Evolutionary conservation across 2,329 filamentous ascomycete species (phyloP), one percentile per base, ranked within the genome.

Genomic region (Pezicula rhizophila): DNA sequence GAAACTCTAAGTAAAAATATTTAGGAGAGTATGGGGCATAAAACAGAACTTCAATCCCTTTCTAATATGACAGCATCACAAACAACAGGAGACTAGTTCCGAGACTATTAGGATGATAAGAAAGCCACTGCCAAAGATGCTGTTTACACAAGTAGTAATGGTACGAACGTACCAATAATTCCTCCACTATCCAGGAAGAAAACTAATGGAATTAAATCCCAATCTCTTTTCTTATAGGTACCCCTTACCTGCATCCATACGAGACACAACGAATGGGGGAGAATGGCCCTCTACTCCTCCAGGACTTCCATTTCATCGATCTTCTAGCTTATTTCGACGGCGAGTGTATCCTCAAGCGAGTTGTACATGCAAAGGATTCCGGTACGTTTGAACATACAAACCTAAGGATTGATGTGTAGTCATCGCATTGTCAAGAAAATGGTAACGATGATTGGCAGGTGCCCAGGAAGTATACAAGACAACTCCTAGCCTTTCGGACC

Each of bases 281-380:
- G 34, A 79, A 76, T 39, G 79, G 79, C 0, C 78, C 79, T 26
- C 68, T 82, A 1, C 71, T 83, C 1, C 65, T 82, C 0, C 71
- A 77, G 51, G 78, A 82, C 56, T 80, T 77, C n/a, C 77, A 81
- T 45, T 60, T 84, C n/a, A 75, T 84, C 49, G 78, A 83, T 52
- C 73, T 77, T 1, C 65, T 84, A 1, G 73, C 80, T 2, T 79
- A 83, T 58, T 84, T 84, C 57, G 73, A 78, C 50, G 72, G 79
- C 6, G 79, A 84, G 63, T 68, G 80, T 18, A 84, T 84, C 15
- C 80, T 80, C 0, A 80, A 82, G 60, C 66, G 79, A 60, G 68
- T 81, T 2, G 79, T 83, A 2, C 79, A 83, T 55, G 79, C 80
- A 14, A 80, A 80, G 58, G 79, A 76, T 11, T 71, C 70, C 14